Conservation (phyloP, 2,329 filamentous ascomycete species). For the Penicillium verrucosum region DNA sequence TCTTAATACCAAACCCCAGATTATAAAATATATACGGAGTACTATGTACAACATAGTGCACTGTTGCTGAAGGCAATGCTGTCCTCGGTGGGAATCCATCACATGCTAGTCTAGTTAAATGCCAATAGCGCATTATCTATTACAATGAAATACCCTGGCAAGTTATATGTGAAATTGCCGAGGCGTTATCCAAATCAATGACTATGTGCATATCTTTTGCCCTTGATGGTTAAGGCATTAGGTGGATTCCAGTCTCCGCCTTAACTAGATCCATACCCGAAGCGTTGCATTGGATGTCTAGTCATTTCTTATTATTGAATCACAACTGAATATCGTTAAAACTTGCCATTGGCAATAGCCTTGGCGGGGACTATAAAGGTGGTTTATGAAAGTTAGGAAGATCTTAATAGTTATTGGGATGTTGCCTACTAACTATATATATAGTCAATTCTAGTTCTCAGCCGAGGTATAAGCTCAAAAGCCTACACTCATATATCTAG, state of each 20-base stretch:
- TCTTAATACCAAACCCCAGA: not conserved
- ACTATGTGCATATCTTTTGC: not conserved
- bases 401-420: not conserved
- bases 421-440: not conserved
- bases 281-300: not conserved
- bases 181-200: not conserved
- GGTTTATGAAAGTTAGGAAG: not conserved
- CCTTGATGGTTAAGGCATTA: not conserved
- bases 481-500: not conserved
- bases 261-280: not conserved
- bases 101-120: conserved; percentile 2
- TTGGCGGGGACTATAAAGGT: not conserved
- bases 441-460: not conserved
- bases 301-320: not conserved
- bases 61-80: not conserved
- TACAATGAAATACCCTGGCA: not conserved
- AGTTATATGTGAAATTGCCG: not conserved
- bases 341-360: not conserved
- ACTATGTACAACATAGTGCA: not conserved
- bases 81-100: not conserved
- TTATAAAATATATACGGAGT: not conserved
- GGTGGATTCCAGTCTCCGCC: not conserved
- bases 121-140: not conserved
- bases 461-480: not conserved
- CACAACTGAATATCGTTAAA: not conserved